Percentiles rank a stretch among this genome's conserved stretches.
Conservation (phyloP, 306 rosid species). For the Hippophae tibetana region DNA sequence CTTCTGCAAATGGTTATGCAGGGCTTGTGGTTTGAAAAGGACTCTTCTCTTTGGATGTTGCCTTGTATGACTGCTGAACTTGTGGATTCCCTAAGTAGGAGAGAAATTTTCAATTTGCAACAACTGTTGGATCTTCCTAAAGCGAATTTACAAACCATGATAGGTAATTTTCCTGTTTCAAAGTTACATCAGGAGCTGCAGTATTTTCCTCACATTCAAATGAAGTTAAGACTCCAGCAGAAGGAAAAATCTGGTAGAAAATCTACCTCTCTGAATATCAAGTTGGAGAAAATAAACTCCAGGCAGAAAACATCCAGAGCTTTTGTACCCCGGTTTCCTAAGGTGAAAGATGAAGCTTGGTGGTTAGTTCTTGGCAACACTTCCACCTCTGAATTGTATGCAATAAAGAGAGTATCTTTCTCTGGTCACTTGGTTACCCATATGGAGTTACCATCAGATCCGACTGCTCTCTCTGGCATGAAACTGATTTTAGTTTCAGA, state of each 20-base stretch:
- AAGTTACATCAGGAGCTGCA: conserved; percentile 77
- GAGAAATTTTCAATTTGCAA: conserved; percentile 45
- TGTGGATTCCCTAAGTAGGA: conserved; percentile 37
- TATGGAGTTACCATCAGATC: conserved; percentile 61
- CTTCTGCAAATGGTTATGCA: conserved; percentile 97
- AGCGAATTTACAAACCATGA: conserved; percentile 47
- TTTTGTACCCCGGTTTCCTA: conserved; percentile 78
- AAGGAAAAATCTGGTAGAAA: conserved; percentile 34
- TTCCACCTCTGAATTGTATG: conserved; percentile 59
- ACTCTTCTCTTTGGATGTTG: conserved; percentile 82
- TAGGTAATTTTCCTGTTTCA: conserved; percentile 67
- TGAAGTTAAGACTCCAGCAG: conserved; percentile 49
- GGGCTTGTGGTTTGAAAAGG: conserved; percentile 86
- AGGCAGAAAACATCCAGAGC: conserved; percentile 59
- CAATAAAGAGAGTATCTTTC: conserved; percentile 72
- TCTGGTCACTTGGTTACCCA: conserved; percentile 59
- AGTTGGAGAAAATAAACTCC: conserved; percentile 64
- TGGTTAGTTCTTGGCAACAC: conserved; percentile 90
- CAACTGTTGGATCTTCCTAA: conserved; percentile 63
- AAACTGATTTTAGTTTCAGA: conserved; percentile 73
- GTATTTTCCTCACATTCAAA: conserved; percentile 55
- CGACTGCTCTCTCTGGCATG: conserved; percentile 45
- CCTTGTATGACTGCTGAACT: conserved; percentile 77
- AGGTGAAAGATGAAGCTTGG: conserved; percentile 98
- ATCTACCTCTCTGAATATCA: conserved; percentile 39